A percentile compares a stretch with the other conserved stretches of the same genome.
Conservation (phyloP, 2,329 filamentous ascomycete species). For the Trichoderma koningiopsis region DNA sequence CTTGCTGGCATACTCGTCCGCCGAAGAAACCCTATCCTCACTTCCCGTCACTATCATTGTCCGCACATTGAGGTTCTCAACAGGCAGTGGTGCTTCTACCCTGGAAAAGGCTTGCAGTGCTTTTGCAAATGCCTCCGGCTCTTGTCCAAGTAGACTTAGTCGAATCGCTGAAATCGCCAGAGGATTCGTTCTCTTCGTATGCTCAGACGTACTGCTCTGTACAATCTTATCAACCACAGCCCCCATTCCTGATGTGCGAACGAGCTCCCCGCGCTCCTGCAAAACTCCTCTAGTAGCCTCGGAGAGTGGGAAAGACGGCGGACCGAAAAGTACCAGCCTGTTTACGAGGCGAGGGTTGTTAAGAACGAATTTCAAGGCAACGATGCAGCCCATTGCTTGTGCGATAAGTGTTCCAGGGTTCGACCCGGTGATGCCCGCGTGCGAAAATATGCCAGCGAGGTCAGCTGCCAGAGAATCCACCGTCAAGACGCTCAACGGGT, state of each 20-base stretch:
- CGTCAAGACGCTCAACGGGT: slow-evolving; percentile 14
- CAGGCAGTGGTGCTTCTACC: background rate
- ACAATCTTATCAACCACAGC: background rate
- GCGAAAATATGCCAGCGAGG: background rate
- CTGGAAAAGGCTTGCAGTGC: background rate
- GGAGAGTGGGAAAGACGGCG: background rate
- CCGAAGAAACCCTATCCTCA: background rate
- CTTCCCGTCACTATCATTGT: background rate
- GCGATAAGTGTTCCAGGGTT: background rate
- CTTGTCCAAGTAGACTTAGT: slow-evolving; percentile 1
- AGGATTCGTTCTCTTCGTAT: background rate
- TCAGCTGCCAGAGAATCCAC: slow-evolving; percentile 5
- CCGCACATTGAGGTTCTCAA: background rate
- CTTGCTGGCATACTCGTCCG: background rate
- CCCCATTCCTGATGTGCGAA: slow-evolving; percentile 1
- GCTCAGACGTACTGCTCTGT: background rate
- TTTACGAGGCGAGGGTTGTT: background rate
- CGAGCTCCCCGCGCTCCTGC: background rate
- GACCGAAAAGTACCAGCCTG: background rate
- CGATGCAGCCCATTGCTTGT: background rate
- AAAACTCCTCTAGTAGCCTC: background rate
- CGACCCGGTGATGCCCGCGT: background rate
- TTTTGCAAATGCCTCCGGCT: slow-evolving; percentile 6
- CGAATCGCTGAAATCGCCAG: background rate
- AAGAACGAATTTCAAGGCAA: slow-evolving; percentile 3